Base-by-base conservation (phyloP, 306 rosid species). In the Nissolia schottii region DNA sequence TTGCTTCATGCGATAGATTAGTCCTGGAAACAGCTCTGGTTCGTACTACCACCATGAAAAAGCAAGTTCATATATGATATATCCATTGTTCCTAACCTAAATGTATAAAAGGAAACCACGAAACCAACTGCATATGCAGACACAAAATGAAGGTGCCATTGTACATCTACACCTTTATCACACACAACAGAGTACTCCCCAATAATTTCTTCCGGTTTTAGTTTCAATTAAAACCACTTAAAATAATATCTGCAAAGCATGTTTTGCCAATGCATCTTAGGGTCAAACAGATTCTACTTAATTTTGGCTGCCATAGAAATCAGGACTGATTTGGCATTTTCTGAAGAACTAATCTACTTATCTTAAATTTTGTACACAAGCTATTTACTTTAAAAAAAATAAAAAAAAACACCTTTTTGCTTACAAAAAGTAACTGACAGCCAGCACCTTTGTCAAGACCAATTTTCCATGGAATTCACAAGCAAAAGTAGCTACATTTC, bases 21-120 rank as follows among this genome's bases (percentile, higher is more conserved):
- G 77, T 27, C 99, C 99, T 2, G 97, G 97, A 86, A 94, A 94
- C 45, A 94, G 82, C 84, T 91, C 99, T 13, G 99, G 99, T 81
- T 94, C 99, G 77, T 95, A 95, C 99, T 89, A 79, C 13, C 45
- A 79, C 61, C 53, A 29, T 31, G 45, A 65, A 59, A 40, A 51
- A 50, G 50, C 10, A 65, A 34, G 38, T 32, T 75, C 29, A 75
- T n/a, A n/a, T n/a, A n/a, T n/a, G n/a, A n/a, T n/a, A n/a, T n/a
- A n/a, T n/a, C n/a, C 50, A 37, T 9, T 15, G 28, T 56, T 41
- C 40, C 22, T 37, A 27, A 65, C 61, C 19, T 63, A 7, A 56
- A 28, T 4, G 40, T 59, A 50, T 16, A 12, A 22, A 18, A 64
- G 40, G 34, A 73, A 64, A 50, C 15, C 2, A 58, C 16, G 41